Evolutionary conservation across 2,329 filamentous ascomycete genomes (phyloP), one percentile per base, ranked within the genome.

Genomic region (Uncinocarpus reesii): DNA sequence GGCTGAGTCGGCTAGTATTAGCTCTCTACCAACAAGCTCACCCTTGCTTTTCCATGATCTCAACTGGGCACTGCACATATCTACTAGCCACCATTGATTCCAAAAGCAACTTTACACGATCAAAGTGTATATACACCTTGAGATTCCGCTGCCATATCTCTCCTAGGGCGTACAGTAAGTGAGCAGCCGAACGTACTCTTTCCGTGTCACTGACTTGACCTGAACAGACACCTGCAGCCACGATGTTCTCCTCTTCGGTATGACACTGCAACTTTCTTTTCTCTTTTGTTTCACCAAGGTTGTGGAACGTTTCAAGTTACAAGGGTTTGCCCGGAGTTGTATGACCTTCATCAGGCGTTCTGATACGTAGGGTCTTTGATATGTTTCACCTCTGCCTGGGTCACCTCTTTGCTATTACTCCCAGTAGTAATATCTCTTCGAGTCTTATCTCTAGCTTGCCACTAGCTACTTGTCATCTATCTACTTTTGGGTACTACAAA

Each of bases 221-320:
- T 28, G 18, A 18, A 24, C 41, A 23, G 42, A 37, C 37, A 45
- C 32, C 21, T 45, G 29, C 41, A 43, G 42, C 15, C 15, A 45
- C 31, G 29, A 45, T 45, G 42, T 45, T 45, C 23, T 45, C 42
- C 21, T 16, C 32, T 13, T 45, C 42, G 32, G 42, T 45, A 45
- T 18, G 42, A 10, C 2, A 13, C 26, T 32, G 24, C 8, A 4
- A 5, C 18, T 37, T 26, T 37, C 11, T 34, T n/a, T 21, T 29
- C 15, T 32, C 34, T 21, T 44, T 7, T 2, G 23, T 5, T 36
- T 37, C 24, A 18, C 20, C n/a, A 37, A 36, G 37, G 13, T 15
- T 28, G 16, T 28, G 32, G 32, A 20, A 29, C 24, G 28, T 37
- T 1, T 18, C 15, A 20, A 15, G n/a, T 28, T 20, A 37, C 21